Conservation (phyloP, 2,329 filamentous ascomycete species). For the Pezicula radicicola region DNA sequence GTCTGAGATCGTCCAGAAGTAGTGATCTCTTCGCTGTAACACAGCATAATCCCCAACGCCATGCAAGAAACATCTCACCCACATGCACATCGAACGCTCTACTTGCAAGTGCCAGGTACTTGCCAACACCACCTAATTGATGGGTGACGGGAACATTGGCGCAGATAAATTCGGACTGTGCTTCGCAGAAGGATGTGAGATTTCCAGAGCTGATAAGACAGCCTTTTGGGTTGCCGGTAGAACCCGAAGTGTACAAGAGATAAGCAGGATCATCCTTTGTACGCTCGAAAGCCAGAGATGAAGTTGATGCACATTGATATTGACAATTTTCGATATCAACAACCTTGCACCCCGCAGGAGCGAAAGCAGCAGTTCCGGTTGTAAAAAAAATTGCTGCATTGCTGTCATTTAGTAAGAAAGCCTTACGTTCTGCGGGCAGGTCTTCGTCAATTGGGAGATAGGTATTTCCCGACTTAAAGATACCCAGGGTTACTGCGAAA, state of each 20-base stretch:
- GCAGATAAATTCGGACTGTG: neutral
- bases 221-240: slow-evolving; percentile 79
- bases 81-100: slow-evolving; percentile 30
- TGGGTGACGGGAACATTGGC: neutral
- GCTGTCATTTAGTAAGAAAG: slow-evolving; percentile 26
- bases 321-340: slow-evolving; percentile 16
- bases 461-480: slow-evolving; percentile 31
- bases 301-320: neutral
- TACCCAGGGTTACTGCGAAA: slow-evolving; percentile 28
- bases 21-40: slow-evolving; percentile 24
- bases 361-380: slow-evolving; percentile 14
- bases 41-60: slow-evolving; percentile 26
- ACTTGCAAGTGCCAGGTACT: slow-evolving; percentile 31
- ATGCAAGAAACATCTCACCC: slow-evolving; percentile 28
- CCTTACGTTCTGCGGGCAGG: slow-evolving; percentile 27
- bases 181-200: neutral
- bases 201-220: slow-evolving; percentile 37
- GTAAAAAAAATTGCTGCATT: slow-evolving; percentile 28
- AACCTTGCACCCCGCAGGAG: slow-evolving; percentile 18
- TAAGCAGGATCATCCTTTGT: slow-evolving; percentile 45
- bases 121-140: slow-evolving; percentile 16
- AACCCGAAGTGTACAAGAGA: slow-evolving; percentile 79
- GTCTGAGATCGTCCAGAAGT: slow-evolving; percentile 25
- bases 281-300: neutral
- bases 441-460: slow-evolving; percentile 33